Evolutionary conservation across 2,329 filamentous ascomycete genomes (phyloP).

Genomic region (Lasiodiplodia sp.): DNA sequence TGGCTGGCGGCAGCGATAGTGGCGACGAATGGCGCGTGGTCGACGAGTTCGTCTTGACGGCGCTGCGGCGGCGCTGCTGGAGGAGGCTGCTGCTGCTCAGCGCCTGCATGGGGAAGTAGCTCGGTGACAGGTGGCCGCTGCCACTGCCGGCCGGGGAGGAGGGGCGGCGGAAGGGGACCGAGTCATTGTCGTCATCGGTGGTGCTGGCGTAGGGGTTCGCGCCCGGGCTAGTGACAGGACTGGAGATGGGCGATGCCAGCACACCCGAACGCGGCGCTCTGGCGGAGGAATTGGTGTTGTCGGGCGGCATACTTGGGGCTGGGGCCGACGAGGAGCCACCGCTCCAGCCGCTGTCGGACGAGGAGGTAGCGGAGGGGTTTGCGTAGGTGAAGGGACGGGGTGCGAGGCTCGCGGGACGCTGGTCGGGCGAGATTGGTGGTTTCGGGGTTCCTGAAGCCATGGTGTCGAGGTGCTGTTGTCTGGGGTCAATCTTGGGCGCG

Average conservation of each 20-base stretch:
- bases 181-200: constrained; percentile 80
- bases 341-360: constrained; percentile 42
- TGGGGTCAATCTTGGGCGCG: constrained; percentile 12
- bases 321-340: constrained; percentile 29
- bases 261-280: constrained; percentile 41
- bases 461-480: constrained; percentile 15
- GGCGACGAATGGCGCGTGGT: constrained; percentile 30
- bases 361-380: constrained; percentile 43
- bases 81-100: constrained; percentile 35
- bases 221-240: constrained; percentile 54
- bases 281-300: constrained; percentile 22
- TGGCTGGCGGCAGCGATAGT: constrained; percentile 31
- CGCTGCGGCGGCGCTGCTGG: constrained; percentile 41
- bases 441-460: too few species aligned
- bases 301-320: constrained; percentile 29
- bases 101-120: constrained; percentile 47
- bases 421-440: constrained; percentile 31
- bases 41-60: constrained; percentile 32
- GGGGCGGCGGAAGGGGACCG: constrained; percentile 65
- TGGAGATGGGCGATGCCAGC: constrained; percentile 48
- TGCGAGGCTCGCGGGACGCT: constrained; percentile 13
- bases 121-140: constrained; percentile 46
- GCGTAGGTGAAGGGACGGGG: constrained; percentile 50
- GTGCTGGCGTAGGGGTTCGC: constrained; percentile 70
- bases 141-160: constrained; percentile 33